These are phyloP conservation scores for Xylaria sp. DNA, from an alignment of 2,329 filamentous ascomycete genomes.

Conservation along the genomic window DNA sequence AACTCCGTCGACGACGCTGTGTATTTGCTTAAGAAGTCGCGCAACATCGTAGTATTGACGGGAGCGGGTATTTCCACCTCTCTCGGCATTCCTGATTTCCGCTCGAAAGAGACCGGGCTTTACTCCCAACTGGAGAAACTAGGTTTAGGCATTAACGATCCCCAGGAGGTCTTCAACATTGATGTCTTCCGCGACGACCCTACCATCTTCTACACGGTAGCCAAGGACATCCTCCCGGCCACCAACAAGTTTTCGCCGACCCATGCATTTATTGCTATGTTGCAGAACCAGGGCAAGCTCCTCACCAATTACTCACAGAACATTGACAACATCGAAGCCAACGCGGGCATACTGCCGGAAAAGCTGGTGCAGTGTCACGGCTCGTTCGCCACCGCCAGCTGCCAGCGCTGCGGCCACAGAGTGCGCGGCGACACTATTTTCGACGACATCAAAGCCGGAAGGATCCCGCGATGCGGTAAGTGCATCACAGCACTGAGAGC, in stretches of 20 bases:
- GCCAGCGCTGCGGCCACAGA: conserved; percentile 81
- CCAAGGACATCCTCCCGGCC: conserved; percentile 86
- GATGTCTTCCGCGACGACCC: conserved; percentile 87
- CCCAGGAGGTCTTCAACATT: conserved; percentile 96
- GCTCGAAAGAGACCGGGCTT: conserved; percentile 90
- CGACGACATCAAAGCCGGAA: conserved; percentile 78
- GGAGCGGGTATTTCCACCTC: conserved; percentile 97
- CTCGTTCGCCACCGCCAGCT: conserved; percentile 92
- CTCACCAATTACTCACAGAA: conserved; percentile 99
- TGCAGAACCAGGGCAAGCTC: conserved; percentile 88
- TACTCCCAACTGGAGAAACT: conserved; percentile 86
- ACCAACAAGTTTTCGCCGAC: conserved; percentile 87
- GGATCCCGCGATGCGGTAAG: conserved; percentile 79
- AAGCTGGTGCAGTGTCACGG: conserved; percentile 97
- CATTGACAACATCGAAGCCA: conserved; percentile 93
- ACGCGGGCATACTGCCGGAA: conserved; percentile 81
- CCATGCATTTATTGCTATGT: conserved; percentile 89
- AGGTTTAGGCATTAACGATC: conserved; percentile 76
- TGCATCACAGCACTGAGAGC: conserved; percentile 70
- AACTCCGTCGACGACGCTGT: conserved; percentile 92
- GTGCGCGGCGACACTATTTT: conserved; percentile 83
- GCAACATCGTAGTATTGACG: conserved; percentile 92
- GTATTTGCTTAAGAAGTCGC: conserved; percentile 74
- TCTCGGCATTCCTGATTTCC: conserved; percentile 95
- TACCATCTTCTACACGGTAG: conserved; percentile 88